Evolutionary conservation across 2,329 filamentous ascomycete species (phyloP).

Genomic region (Conoideocrella luteorostrata): DNA sequence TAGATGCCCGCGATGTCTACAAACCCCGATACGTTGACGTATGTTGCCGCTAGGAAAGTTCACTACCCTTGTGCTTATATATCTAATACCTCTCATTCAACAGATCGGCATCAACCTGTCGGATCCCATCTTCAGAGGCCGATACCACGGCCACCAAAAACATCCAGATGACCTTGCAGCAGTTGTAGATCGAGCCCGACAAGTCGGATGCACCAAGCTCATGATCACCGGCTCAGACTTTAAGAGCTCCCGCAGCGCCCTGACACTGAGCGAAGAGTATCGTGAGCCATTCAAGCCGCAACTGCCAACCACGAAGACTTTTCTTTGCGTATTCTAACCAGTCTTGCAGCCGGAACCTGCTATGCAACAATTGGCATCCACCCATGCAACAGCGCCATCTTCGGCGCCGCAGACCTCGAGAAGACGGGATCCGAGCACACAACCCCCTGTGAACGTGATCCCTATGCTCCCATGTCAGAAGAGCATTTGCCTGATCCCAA

Average conservation of each 20-base stretch:
- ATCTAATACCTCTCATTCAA: no score
- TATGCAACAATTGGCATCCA: slow-evolving; percentile 93
- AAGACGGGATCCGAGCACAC: slow-evolving; percentile 33
- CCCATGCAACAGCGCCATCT: slow-evolving; percentile 78
- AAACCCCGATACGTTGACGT: slow-evolving; percentile 57
- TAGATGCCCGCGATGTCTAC: slow-evolving; percentile 17
- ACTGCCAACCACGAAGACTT: no score
- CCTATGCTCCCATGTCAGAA: slow-evolving; percentile 40
- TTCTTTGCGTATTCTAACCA: no score
- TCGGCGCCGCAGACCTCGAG: slow-evolving; percentile 51
- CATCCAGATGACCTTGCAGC: slow-evolving; percentile 69
- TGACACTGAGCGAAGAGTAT: slow-evolving; percentile 66
- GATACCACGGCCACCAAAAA: slow-evolving; percentile 71
- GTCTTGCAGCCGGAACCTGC: slow-evolving; percentile 61
- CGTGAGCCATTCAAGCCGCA: slow-evolving; percentile 48
- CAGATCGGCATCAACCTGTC: slow-evolving; percentile 93
- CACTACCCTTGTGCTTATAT: no score
- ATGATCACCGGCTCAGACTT: slow-evolving; percentile 92
- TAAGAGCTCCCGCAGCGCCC: slow-evolving; percentile 65
- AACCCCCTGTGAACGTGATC: slow-evolving; percentile 47
- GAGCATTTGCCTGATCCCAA: slow-evolving; percentile 38
- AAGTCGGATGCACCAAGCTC: slow-evolving; percentile 79
- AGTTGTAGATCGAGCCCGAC: slow-evolving; percentile 70
- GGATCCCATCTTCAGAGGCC: slow-evolving; percentile 81
- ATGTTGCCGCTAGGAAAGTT: slow-evolving; percentile 20